These are phyloP conservation scores for Parastagonospora nodorum DNA, from an alignment of 2,329 filamentous ascomycete species.

Conservation along the genomic window DNA sequence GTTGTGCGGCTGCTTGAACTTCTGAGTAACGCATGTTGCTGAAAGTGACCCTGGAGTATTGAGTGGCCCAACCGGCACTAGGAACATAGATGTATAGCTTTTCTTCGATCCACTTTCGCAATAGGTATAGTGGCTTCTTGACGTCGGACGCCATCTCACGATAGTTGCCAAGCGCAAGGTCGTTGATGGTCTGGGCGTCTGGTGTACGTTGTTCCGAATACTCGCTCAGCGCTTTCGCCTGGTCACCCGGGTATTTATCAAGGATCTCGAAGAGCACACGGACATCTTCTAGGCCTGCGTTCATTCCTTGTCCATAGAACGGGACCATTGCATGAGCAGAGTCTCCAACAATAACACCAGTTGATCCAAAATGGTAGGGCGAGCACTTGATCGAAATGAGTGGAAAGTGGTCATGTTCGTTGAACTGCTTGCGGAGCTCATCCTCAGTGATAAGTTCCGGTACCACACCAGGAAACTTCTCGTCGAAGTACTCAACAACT, in stretches of 20 bases:
- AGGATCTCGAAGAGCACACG: constrained; percentile 82
- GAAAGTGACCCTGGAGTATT: constrained; percentile 92
- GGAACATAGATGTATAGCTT: constrained; percentile 77
- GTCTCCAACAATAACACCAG: constrained; percentile 86
- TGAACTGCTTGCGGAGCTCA: constrained; percentile 76
- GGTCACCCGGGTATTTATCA: constrained; percentile 64
- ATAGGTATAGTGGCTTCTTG: constrained; percentile 73
- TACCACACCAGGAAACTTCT: constrained; percentile 85
- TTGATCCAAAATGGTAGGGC: constrained; percentile 80
- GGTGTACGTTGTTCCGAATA: constrained; percentile 76
- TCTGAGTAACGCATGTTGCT: constrained; percentile 90
- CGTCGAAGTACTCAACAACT: constrained; percentile 75
- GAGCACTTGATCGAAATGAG: constrained; percentile 92
- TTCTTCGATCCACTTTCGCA: constrained; percentile 88
- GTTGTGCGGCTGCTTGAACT: constrained; percentile 70
- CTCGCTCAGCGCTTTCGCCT: constrained; percentile 63
- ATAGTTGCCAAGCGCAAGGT: constrained; percentile 89
- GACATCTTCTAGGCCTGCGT: constrained; percentile 93
- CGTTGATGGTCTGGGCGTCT: constrained; percentile 89
- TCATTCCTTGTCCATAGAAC: constrained; percentile 98
- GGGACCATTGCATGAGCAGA: constrained; percentile 98
- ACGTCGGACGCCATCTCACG: constrained; percentile 91
- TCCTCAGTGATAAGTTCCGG: constrained; percentile 67
- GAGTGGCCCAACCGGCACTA: constrained; percentile 82
- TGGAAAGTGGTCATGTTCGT: constrained; percentile 83